Base-by-base conservation (phyloP, 495 filamentous ascomycete species). In the Amphirosellinia nigrospora region DNA sequence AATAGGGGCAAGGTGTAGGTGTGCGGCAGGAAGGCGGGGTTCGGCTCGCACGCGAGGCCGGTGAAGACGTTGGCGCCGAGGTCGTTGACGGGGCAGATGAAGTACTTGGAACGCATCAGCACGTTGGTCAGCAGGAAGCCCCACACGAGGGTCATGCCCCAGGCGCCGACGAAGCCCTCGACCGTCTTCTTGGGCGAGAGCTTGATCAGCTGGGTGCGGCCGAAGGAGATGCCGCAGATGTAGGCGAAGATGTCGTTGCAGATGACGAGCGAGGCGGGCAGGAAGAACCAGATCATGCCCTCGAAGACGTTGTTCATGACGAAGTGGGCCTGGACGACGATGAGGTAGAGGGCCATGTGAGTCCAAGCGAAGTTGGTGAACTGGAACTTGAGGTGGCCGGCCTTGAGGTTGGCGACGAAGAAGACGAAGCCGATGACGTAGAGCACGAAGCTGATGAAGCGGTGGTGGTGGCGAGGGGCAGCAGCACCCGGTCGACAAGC, bases 281-380 rank as follows among this genome's bases (percentile, higher is more conserved):
- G 85, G 87, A 99, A 98, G 86, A 99, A 98, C 96, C 96, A 99
- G 79, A 99, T 96, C 93, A 99, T 94, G 81, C 96, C 96, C 83
- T 99, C 96, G 79, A 99, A 95, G 70, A 98, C 91, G 81, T 98
- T 99, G 85, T 99, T 98, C 92, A 99, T 98, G 80, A 99, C 93
- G 77, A 99, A 99, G 80, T 99, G 96, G 28, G 96, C 94, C 79
- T 99, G 96, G 15, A 97, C 93, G 30, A 98, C 94, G 73, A 99
- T 98, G 75, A 99, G 83, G 84, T 97, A 98, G 38, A 99, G 87
- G 2, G 96, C 96, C 93, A 99, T 98, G 79, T 99, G 96, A 3
- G 96, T 97, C 96, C 96, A 98, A 58, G 93, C 96, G 77, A 98
- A 99, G 78, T 99, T 95, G 50, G 94, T 95, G 83, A 99, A 99